Base-by-base conservation (phyloP, 2,329 filamentous ascomycete genomes). In the Sporothrix humicola region DNA sequence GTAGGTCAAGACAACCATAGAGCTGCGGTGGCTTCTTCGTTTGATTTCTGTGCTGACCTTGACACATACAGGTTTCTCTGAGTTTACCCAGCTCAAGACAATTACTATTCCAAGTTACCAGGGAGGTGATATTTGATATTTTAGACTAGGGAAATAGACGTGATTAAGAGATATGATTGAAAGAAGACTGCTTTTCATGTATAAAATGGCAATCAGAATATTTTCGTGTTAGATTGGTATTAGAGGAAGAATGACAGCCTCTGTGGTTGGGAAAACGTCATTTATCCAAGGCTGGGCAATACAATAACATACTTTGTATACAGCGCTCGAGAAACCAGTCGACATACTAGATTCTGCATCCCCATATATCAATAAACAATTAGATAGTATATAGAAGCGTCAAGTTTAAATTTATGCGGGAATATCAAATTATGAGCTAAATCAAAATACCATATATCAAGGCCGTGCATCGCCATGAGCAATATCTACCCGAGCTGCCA, bases 401-500 rank as follows among this genome's bases (percentile, higher is more conserved):
- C 13, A n/a, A n/a, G 48, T 52, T 52, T 52, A 0, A 52, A 5
- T 52, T 15, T 12, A 52, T 13, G 31, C 31, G 3, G 5, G 31
- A 37, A 6, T 52, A 6, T 52, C 48, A 52, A n/a, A 12, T 15
- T 4, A n/a, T 15, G 13, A 52, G 17, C 4, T 20, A n/a, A 20
- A 20, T 7, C 15, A 56, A 3, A 20, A 56, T 23, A 56, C 52
- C 9, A 56, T n/a, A 4, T 12, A 56, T 63, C 31, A 63, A 15
- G 58, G 58, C 20, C 23, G 23, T 15, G 58, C 58, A 37, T 13
- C 17, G 2, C 58, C 58, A 37, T 63, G 58, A 5, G 10, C 58
- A 63, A 63, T 63, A 42, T 63, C 58, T 3, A 63, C 58, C 4
- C 58, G 58, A n/a, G 52, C 52, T n/a, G 52, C 52, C n/a, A n/a